Evolutionary conservation across 140 eudicot genomes (phyloP).

Genomic region (Stevia rebaudiana): DNA sequence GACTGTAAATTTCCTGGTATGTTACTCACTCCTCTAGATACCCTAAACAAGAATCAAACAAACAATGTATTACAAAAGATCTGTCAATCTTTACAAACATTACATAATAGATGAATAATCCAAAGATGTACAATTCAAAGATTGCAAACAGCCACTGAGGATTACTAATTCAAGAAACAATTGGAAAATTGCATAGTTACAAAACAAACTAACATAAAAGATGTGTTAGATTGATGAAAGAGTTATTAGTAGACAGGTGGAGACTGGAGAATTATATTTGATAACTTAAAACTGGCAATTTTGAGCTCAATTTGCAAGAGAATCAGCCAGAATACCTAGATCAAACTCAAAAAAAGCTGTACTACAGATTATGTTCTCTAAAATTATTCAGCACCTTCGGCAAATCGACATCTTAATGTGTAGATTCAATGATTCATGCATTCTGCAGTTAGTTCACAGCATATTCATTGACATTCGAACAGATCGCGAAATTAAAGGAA

Average conservation of each 20-base stretch:
- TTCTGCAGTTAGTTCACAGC: neutral
- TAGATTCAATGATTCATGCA: neutral
- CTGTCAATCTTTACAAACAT: neutral
- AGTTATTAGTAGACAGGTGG: too few species aligned
- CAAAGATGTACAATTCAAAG: neutral
- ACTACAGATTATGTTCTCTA: neutral
- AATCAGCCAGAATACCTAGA: constrained; percentile 4
- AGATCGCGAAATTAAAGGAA: neutral
- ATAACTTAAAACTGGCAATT: too few species aligned
- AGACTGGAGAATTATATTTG: neutral
- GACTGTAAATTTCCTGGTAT: constrained; percentile 80
- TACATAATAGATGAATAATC: neutral
- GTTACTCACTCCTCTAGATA: constrained; percentile 82
- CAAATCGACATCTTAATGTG: too few species aligned
- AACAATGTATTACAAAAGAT: neutral
- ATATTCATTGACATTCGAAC: constrained; percentile 8
- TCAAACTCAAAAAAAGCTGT: neutral
- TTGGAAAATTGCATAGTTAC: neutral
- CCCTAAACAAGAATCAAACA: constrained; percentile 39
- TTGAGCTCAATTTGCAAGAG: neutral
- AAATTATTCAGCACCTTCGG: too few species aligned
- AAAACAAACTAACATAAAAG: neutral
- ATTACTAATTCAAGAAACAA: neutral
- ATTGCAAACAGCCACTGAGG: neutral
- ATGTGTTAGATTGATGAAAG: neutral